A percentile compares a stretch with the other conserved stretches of the same genome.
phyloP scores from a whole-genome alignment of 129 eudicot genomes.

The Kitagawia praeruptora region DNA sequence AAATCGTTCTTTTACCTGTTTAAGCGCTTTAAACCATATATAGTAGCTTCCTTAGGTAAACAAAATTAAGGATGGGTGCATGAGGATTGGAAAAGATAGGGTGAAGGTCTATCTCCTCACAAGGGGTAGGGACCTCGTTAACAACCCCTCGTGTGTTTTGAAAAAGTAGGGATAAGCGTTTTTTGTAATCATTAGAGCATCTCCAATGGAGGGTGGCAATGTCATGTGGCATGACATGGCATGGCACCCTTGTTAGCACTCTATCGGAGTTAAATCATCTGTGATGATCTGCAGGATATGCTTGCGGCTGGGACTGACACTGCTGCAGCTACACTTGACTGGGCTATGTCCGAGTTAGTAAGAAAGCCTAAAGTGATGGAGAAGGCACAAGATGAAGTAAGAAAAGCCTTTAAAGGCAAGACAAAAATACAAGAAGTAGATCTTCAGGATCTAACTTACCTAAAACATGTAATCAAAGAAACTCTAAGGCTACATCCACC shows the following conservation, averaged over 20 bases:
- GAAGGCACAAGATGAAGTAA: conserved; percentile 21
- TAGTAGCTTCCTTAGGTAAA: too few relatives aligned
- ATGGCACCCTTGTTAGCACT: too few relatives aligned
- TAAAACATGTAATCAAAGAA: conserved; percentile 29
- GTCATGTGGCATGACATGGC: too few relatives aligned
- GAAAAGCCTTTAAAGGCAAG: conserved; percentile 4
- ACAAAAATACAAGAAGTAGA: conserved; percentile 14
- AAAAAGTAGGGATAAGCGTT: too few relatives aligned
- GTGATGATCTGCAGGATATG: conserved; percentile 12
- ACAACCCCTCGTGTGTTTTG: too few relatives aligned
- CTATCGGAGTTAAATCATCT: not conserved
- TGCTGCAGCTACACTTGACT: conserved; percentile 7
- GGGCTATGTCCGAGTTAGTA: conserved; percentile 16
- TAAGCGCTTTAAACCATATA: too few relatives aligned
- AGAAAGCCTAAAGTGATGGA: conserved; percentile 13
- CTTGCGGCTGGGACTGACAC: conserved; percentile 20
- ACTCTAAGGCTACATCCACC: conserved; percentile 26
- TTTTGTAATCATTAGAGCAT: not conserved
- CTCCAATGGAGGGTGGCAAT: too few relatives aligned
- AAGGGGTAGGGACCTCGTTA: too few relatives aligned
- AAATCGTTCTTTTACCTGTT: too few relatives aligned
- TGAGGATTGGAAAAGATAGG: too few relatives aligned
- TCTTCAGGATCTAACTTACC: conserved; percentile 12
- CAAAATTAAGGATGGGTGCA: too few relatives aligned
- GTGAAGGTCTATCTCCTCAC: too few relatives aligned